These are phyloP conservation scores for Suhomyces pyralidae DNA, from an alignment of 805 yeast species.

Conservation along the genomic window DNA sequence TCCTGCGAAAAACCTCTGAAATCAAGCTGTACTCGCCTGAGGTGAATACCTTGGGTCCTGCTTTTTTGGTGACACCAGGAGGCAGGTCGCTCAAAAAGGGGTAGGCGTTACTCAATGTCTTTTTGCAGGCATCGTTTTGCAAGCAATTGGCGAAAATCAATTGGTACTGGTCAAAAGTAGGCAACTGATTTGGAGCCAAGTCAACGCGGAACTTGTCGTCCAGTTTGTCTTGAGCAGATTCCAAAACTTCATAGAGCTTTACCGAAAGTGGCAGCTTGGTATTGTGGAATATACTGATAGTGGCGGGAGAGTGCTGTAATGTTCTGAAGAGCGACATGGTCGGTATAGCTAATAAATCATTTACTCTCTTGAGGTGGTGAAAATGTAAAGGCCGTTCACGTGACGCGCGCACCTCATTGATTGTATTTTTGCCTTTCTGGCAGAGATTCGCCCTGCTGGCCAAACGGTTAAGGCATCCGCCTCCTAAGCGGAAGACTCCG, in stretches of 20 bases:
- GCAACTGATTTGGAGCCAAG: constrained; percentile 37
- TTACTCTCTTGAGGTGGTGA: too few species aligned
- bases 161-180: constrained; percentile 41
- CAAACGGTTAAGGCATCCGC: constrained; percentile 55
- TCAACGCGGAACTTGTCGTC: constrained; percentile 36
- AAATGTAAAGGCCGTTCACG: too few species aligned
- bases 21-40: constrained; percentile 39
- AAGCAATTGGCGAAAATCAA: constrained; percentile 26
- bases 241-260: constrained; percentile 28
- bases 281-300: constrained; percentile 41
- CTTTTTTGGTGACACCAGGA: constrained; percentile 11
- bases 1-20: constrained; percentile 31
- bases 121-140: constrained; percentile 23
- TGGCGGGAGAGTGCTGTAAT: constrained; percentile 40
- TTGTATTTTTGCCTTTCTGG: background rate
- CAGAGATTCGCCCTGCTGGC: constrained; percentile 43
- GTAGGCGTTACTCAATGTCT: constrained; percentile 27
- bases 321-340: constrained; percentile 41
- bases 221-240: constrained; percentile 27
- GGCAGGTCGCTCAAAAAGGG: constrained; percentile 35
- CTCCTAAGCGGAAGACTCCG: constrained; percentile 39
- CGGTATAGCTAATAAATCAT: too few species aligned
- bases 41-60: constrained; percentile 27
- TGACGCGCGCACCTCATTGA: background rate
- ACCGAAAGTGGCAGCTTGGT: constrained; percentile 31